Evolutionary conservation across 768 basidiomycete species (phyloP).

Genomic region (Leccinum truebloodii): DNA sequence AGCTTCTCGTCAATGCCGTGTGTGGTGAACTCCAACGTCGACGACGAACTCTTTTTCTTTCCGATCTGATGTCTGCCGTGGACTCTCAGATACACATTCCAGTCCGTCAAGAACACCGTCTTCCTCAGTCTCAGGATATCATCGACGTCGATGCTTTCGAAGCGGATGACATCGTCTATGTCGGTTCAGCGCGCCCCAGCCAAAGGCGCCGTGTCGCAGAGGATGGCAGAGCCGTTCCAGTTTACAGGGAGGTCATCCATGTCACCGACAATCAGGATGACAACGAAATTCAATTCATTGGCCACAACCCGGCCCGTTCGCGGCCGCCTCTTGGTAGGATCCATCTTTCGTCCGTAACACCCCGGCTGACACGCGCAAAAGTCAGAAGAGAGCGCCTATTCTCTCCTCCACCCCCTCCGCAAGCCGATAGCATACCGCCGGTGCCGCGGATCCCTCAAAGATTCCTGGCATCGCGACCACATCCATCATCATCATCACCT

Average conservation of each 20-base stretch:
- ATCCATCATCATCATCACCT: conserved; percentile 34
- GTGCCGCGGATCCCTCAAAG: conserved; percentile 51
- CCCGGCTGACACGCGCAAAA: conserved; percentile 4
- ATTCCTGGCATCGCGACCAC: conserved; percentile 41
- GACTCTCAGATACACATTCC: conserved; percentile 10
- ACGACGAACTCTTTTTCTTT: conserved; percentile 17
- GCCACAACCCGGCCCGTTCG: conserved; percentile 23
- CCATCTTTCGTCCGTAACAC: not conserved
- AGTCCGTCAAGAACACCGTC: conserved; percentile 15
- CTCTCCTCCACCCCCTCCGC: conserved; percentile 52
- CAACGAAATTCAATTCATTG: conserved; percentile 29
- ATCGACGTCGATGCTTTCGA: conserved; percentile 49
- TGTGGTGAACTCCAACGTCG: conserved; percentile 16
- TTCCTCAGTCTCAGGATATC: conserved; percentile 31
- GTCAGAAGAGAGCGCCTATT: conserved; percentile 32
- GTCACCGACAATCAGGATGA: conserved; percentile 46
- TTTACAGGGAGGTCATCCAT: conserved; percentile 31
- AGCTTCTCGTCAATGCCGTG: not conserved
- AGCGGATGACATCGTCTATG: conserved; percentile 32
- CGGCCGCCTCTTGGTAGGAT: conserved; percentile 22
- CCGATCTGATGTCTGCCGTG: conserved; percentile 23
- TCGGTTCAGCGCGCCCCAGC: conserved; percentile 24
- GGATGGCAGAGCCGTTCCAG: conserved; percentile 22
- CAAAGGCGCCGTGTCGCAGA: conserved; percentile 30
- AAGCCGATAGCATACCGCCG: conserved; percentile 46